A percentile compares a stretch with the other conserved stretches of the same genome.
These are phyloP conservation scores for Penicillium pulvis DNA, from an alignment of 495 filamentous ascomycete genomes.

Conservation along the genomic window DNA sequence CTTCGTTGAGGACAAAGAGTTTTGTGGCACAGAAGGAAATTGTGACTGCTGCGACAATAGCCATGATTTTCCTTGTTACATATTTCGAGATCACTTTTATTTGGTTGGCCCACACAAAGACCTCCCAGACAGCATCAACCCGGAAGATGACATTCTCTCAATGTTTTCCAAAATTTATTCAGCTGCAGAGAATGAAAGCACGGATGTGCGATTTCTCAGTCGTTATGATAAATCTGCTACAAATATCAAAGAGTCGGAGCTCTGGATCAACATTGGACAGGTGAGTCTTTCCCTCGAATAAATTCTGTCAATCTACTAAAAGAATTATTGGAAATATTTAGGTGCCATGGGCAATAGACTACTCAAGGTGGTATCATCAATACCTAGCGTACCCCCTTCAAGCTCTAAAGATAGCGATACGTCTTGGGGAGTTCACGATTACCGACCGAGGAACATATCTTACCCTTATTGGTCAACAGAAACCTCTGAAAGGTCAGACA, in stretches of 20 bases:
- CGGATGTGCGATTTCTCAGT: constrained; percentile 36
- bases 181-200: constrained; percentile 23
- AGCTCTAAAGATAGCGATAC: constrained; percentile 37
- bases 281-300: constrained; percentile 10
- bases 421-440: constrained; percentile 43
- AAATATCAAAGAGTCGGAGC: constrained; percentile 48
- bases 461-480: constrained; percentile 26
- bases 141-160: constrained; percentile 22
- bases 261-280: constrained; percentile 49
- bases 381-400: constrained; percentile 46
- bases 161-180: constrained; percentile 34
- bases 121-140: constrained; percentile 26
- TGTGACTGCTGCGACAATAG: too few relatives aligned
- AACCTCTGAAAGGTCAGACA: constrained; percentile 21
- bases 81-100: constrained; percentile 44
- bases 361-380: constrained; percentile 50
- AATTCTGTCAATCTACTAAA: too few relatives aligned
- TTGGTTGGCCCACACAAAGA: constrained; percentile 38
- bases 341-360: constrained; percentile 39
- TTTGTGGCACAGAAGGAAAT: too few relatives aligned
- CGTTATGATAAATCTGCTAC: constrained; percentile 50
- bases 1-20: too few relatives aligned
- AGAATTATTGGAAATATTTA: too few relatives aligned
- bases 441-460: constrained; percentile 44
- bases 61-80: constrained; percentile 23